phyloP scores from a whole-genome alignment of 2,329 filamentous ascomycete genomes.

The Cercospora canescens region DNA sequence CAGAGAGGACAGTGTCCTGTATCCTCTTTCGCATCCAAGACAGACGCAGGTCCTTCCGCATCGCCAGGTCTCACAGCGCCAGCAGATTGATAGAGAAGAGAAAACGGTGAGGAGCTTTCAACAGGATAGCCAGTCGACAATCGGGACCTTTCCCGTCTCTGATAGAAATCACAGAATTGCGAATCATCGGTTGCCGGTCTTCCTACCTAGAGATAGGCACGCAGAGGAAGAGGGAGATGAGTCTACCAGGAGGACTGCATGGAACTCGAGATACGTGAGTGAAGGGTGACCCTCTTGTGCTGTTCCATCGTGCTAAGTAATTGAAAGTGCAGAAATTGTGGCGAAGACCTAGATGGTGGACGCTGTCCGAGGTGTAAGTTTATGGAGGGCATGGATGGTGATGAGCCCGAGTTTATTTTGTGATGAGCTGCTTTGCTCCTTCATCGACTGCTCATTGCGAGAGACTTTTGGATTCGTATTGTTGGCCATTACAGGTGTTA shows the following conservation, averaged over 20 bases:
- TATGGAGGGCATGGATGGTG: neutral
- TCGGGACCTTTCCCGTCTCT: neutral
- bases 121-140: neutral
- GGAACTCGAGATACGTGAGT: neutral
- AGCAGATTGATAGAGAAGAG: neutral
- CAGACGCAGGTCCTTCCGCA: neutral
- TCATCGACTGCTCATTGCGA: neutral
- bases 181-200: neutral
- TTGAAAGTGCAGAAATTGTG: neutral
- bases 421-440: neutral
- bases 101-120: neutral
- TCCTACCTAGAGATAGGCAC: neutral
- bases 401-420: neutral
- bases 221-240: neutral
- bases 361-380: neutral
- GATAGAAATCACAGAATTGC: neutral
- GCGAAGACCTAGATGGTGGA: neutral
- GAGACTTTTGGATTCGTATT: neutral
- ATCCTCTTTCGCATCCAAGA: neutral
- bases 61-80: neutral
- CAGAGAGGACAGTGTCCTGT: slow-evolving; percentile 1
- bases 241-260: neutral
- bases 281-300: neutral
- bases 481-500: neutral
- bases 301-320: neutral